These are phyloP conservation scores for Paraurostyla sp. DNA, from an alignment of 73 alveolate species.

Conservation along the genomic window DNA sequence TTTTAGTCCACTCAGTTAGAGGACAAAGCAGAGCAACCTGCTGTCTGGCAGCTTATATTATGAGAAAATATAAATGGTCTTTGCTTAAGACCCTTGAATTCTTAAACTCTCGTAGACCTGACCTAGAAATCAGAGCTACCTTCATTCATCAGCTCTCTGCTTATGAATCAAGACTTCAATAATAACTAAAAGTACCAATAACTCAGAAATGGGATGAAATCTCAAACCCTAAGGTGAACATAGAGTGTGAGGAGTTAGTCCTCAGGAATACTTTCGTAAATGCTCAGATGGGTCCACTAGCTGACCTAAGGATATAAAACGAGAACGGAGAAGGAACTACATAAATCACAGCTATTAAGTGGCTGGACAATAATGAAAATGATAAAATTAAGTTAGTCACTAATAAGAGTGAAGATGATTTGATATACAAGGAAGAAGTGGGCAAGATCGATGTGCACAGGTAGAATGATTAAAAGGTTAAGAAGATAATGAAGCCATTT, in stretches of 20 bases:
- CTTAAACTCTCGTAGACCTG: slow-evolving; percentile 87
- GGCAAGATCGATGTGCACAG: slow-evolving; percentile 2
- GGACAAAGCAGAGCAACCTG: slow-evolving; percentile 97
- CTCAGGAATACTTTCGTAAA: slow-evolving; percentile 90
- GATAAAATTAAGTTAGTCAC: slow-evolving; percentile 52
- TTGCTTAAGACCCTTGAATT: slow-evolving; percentile 87
- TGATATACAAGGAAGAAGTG: slow-evolving; percentile 48
- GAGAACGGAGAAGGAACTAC: neutral
- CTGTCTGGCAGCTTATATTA: slow-evolving; percentile 84
- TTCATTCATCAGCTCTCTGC: slow-evolving; percentile 86
- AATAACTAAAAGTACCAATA: slow-evolving; percentile 54
- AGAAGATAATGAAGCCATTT: slow-evolving; percentile 9
- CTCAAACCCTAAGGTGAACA: slow-evolving; percentile 35
- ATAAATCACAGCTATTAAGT: slow-evolving; percentile 24
- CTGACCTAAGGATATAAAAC: slow-evolving; percentile 65
- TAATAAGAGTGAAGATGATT: slow-evolving; percentile 69
- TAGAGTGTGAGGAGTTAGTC: slow-evolving; percentile 85
- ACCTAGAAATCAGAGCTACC: slow-evolving; percentile 85
- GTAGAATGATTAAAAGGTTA: neutral
- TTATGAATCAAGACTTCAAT: slow-evolving; percentile 81
- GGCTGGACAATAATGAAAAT: slow-evolving; percentile 47
- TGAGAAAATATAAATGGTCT: slow-evolving; percentile 90
- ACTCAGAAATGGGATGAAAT: slow-evolving; percentile 78
- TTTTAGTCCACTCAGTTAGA: slow-evolving; percentile 97
- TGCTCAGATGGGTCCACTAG: slow-evolving; percentile 92